Evolutionary conservation across 2,329 filamentous ascomycete genomes (phyloP).

Genomic region (Exophiala sp.): DNA sequence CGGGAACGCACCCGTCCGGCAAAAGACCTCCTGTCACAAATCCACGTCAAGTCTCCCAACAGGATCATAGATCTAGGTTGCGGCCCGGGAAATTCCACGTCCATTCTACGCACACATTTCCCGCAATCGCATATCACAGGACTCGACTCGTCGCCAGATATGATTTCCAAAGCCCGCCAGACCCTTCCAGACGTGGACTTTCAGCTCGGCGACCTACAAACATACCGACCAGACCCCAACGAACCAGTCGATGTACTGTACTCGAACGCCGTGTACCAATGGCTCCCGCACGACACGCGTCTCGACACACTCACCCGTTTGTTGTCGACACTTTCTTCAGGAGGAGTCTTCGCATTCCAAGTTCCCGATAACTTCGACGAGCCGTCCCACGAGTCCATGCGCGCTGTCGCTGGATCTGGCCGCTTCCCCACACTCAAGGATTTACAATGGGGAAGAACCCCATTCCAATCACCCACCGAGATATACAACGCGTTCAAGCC

Average conservation of each 20-base stretch:
- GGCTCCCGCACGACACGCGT: constrained; percentile 46
- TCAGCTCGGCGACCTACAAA: constrained; percentile 44
- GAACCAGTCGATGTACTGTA: constrained; percentile 46
- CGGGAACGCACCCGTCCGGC: constrained; percentile 53
- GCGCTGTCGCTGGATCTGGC: constrained; percentile 37
- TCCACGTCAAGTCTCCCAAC: constrained; percentile 41
- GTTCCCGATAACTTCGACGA: constrained; percentile 52
- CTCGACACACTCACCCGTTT: constrained; percentile 46
- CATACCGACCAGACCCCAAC: constrained; percentile 34
- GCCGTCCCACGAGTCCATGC: constrained; percentile 52
- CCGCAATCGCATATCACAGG: constrained; percentile 48
- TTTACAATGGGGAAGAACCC: constrained; percentile 17
- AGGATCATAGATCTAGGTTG: constrained; percentile 58
- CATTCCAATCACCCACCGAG: constrained; percentile 46
- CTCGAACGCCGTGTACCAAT: constrained; percentile 59
- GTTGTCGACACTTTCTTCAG: constrained; percentile 39
- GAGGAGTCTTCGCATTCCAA: constrained; percentile 55
- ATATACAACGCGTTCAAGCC: constrained; percentile 51
- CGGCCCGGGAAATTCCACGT: constrained; percentile 58
- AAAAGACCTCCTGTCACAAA: constrained; percentile 51
- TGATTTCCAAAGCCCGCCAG: constrained; percentile 50
- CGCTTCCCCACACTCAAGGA: constrained; percentile 39
- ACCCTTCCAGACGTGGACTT: constrained; percentile 46
- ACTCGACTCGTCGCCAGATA: constrained; percentile 55
- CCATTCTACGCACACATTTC: constrained; percentile 47